Evolutionary conservation across 192 early-diverging fungal genomes (phyloP).

Genomic region (Endogone sp.): DNA sequence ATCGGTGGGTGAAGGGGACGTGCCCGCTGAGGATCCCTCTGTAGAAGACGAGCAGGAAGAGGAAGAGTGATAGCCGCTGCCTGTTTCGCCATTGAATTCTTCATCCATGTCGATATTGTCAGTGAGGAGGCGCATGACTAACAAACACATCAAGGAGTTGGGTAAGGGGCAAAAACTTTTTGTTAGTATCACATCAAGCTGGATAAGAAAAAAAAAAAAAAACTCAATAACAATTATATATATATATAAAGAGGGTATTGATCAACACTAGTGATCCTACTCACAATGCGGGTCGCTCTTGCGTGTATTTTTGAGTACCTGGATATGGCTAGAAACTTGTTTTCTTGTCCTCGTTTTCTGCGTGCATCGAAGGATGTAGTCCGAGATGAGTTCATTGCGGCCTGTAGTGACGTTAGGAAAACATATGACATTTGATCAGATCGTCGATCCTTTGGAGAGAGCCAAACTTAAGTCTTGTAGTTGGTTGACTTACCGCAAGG

Average conservation of each 20-base stretch:
- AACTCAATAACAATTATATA: not conserved
- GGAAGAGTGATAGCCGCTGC: constrained; percentile 13
- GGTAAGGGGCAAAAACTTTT: not conserved
- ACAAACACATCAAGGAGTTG: too few species aligned
- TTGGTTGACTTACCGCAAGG: constrained; percentile 33
- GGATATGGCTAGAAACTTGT: constrained; percentile 77
- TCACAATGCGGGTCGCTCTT: constrained; percentile 51
- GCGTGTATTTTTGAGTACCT: constrained; percentile 72
- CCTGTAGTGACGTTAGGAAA: constrained; percentile 33
- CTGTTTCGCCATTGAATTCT: constrained; percentile 15
- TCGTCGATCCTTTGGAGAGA: constrained; percentile 28
- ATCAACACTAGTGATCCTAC: not conserved
- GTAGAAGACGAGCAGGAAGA: constrained; percentile 25
- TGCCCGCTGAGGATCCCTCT: constrained; percentile 27
- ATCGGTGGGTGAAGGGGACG: constrained; percentile 30
- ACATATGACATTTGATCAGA: constrained; percentile 3
- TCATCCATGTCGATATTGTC: constrained; percentile 44
- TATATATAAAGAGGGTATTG: not conserved
- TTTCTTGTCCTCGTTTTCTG: constrained; percentile 64
- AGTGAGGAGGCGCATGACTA: constrained; percentile 46
- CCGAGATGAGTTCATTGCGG: constrained; percentile 73
- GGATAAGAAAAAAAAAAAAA: constrained; percentile 5
- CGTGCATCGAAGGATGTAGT: constrained; percentile 67
- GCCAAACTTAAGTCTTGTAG: too few species aligned
- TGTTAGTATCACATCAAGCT: too few species aligned